These are phyloP conservation scores for Astraeus odoratus DNA, from an alignment of 768 basidiomycete species.

Conservation along the genomic window DNA sequence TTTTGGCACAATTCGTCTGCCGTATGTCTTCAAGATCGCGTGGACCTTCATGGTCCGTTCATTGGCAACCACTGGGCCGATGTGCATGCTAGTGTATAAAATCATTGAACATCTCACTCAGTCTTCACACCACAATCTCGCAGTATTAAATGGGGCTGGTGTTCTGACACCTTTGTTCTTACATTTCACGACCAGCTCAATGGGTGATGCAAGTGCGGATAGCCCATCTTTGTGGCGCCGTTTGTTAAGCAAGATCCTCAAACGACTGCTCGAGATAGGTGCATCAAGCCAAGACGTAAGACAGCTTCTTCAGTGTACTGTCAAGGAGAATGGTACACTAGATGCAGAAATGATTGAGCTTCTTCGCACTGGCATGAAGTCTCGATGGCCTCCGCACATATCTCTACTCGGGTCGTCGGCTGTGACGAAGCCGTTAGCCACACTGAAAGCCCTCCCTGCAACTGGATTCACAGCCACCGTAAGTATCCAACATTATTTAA, in stretches of 20 bases:
- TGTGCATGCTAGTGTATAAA: slow-evolving; percentile 52
- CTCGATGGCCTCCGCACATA: slow-evolving; percentile 75
- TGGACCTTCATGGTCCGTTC: slow-evolving; percentile 41
- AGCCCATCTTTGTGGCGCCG: slow-evolving; percentile 36
- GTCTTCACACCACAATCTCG: slow-evolving; percentile 63
- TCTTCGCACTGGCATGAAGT: slow-evolving; percentile 63
- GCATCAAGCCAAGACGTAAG: slow-evolving; percentile 59
- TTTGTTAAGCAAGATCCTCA: slow-evolving; percentile 53
- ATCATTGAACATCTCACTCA: slow-evolving; percentile 56
- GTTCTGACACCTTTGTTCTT: slow-evolving; percentile 45
- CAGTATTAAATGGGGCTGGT: slow-evolving; percentile 53
- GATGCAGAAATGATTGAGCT: slow-evolving; percentile 65
- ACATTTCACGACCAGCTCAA: slow-evolving; percentile 16
- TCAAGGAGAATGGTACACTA: slow-evolving; percentile 43
- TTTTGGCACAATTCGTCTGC: slow-evolving; percentile 46
- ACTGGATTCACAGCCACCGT: slow-evolving; percentile 75
- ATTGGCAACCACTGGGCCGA: slow-evolving; percentile 27
- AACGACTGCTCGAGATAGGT: slow-evolving; percentile 71
- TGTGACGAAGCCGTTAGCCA: slow-evolving; percentile 42
- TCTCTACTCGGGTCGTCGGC: slow-evolving; percentile 54
- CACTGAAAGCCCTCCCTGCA: slow-evolving; percentile 45
- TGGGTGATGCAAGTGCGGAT: slow-evolving; percentile 7
- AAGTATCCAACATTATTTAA: neutral
- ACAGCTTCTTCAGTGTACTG: slow-evolving; percentile 50
- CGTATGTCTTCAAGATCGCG: slow-evolving; percentile 56